These are phyloP conservation scores for Trypanosoma congolense DNA, from an alignment of 208 protist genomes.

Conservation along the genomic window DNA sequence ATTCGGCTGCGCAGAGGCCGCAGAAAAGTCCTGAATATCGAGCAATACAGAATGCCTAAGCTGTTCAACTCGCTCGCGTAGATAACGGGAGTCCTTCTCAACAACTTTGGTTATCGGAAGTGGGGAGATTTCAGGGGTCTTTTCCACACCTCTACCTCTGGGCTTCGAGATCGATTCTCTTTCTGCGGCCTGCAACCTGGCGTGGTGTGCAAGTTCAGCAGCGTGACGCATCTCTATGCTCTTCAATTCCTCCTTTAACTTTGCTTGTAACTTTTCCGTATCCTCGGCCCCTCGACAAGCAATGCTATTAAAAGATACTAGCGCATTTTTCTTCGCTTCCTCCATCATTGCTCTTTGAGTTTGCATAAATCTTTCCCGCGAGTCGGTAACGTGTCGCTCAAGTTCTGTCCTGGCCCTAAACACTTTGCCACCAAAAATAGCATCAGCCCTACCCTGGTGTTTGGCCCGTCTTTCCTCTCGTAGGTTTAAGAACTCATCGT, in stretches of 20 bases:
- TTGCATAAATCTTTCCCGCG: conserved; percentile 7
- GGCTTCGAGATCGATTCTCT: conserved; percentile 2
- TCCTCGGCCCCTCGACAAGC: conserved; percentile 10
- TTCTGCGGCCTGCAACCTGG: conserved; percentile 11
- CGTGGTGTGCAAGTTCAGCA: conserved; percentile 17
- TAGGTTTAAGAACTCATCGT: conserved; percentile 23
- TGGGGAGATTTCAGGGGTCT: neutral
- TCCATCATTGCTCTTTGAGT: conserved; percentile 5
- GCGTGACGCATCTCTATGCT: conserved; percentile 6
- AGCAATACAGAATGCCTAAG: conserved; percentile 15
- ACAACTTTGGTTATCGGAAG: conserved; percentile 6
- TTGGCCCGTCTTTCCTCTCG: conserved; percentile 13
- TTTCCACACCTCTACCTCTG: neutral
- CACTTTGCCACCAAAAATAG: conserved; percentile 19
- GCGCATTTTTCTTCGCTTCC: conserved; percentile 4
- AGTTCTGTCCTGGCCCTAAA: conserved; percentile 7
- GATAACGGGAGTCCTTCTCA: neutral
- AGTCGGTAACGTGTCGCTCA: conserved; percentile 19
- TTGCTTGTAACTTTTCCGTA: conserved; percentile 4
- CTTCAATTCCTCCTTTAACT: conserved; percentile 13
- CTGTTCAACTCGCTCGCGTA: conserved; percentile 18
- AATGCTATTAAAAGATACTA: conserved; percentile 15
- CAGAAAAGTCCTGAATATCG: conserved; percentile 18
- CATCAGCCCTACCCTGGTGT: conserved; percentile 22
- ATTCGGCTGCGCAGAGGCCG: neutral